Evolutionary conservation across 805 yeast genomes (phyloP).

Genomic region (Ogataea trehalophila): DNA sequence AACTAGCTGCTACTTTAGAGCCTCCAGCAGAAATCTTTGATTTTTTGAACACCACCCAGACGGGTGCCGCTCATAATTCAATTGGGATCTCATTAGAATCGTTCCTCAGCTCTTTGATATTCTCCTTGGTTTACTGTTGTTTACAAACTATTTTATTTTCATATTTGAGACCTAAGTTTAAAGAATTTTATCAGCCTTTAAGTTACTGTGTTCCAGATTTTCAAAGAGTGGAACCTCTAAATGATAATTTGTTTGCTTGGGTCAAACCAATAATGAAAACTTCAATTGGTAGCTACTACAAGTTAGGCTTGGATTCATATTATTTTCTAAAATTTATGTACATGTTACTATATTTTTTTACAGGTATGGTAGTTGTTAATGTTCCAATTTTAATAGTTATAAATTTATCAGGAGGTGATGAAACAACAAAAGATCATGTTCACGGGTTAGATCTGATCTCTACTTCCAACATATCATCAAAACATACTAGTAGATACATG

Average conservation of each 20-base stretch:
- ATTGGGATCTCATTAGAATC: constrained; percentile 55
- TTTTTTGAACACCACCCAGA: constrained; percentile 19
- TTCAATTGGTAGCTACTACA: constrained; percentile 39
- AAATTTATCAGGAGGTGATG: constrained; percentile 41
- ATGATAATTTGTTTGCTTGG: constrained; percentile 53
- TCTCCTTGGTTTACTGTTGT: constrained; percentile 49
- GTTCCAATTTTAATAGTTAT: constrained; percentile 61
- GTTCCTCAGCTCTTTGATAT: constrained; percentile 49
- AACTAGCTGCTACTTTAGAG: too few relatives aligned
- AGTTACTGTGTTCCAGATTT: constrained; percentile 38
- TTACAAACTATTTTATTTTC: constrained; percentile 45
- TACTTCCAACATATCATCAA: constrained; percentile 60
- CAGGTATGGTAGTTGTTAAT: constrained; percentile 47
- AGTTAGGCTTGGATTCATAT: constrained; percentile 69
- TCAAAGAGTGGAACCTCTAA: constrained; percentile 34
- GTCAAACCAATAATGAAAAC: constrained; percentile 35
- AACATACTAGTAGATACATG: constrained; percentile 44
- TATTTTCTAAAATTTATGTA: constrained; percentile 61
- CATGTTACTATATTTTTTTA: constrained; percentile 46
- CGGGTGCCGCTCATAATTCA: constrained; percentile 17
- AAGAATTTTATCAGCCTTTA: constrained; percentile 52
- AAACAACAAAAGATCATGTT: constrained; percentile 12
- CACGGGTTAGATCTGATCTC: constrained; percentile 65
- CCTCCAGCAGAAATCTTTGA: constrained; percentile 12
- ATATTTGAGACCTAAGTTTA: constrained; percentile 31